These are phyloP conservation scores for Chaetoscypha palmicola DNA, from an alignment of 2,329 filamentous ascomycete genomes.

Conservation along the genomic window DNA sequence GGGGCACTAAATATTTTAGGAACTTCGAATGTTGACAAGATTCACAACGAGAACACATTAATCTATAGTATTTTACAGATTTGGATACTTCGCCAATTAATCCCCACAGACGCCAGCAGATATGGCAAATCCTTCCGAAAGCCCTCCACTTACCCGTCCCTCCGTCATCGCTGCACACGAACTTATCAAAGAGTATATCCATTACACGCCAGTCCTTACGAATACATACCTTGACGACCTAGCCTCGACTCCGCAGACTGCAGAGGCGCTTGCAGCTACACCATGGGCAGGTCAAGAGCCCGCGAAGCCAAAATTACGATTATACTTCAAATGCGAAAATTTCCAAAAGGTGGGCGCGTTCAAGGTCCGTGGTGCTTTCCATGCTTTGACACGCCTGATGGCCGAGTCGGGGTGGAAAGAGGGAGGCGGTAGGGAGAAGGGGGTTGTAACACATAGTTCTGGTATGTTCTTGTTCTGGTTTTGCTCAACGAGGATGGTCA, in stretches of 20 bases:
- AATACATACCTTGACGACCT: constrained; percentile 66
- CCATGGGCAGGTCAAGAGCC: constrained; percentile 49
- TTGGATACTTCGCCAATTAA: no score
- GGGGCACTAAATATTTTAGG: constrained; percentile 2
- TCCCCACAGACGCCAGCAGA: no score
- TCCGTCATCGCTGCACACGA: constrained; percentile 67
- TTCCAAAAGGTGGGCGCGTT: constrained; percentile 86
- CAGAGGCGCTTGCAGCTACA: constrained; percentile 47
- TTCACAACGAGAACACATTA: no score
- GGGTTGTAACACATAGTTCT: constrained; percentile 85
- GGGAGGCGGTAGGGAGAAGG: constrained; percentile 51
- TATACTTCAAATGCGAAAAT: constrained; percentile 97
- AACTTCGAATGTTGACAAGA: no score
- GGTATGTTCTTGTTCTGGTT: constrained; percentile 43
- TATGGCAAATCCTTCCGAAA: constrained; percentile 49
- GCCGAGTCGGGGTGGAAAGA: constrained; percentile 53
- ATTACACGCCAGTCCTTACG: constrained; percentile 77
- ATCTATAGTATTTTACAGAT: no score
- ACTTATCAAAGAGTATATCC: constrained; percentile 68
- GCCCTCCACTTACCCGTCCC: constrained; percentile 60
- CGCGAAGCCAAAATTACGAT: constrained; percentile 56
- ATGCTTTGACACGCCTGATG: constrained; percentile 68
- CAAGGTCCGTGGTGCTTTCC: constrained; percentile 85
- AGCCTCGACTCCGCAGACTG: constrained; percentile 62
- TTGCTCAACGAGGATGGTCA: not conserved